Evolutionary conservation across 306 rosid genomes (phyloP).

Genomic region (Cucurbita pepo): DNA sequence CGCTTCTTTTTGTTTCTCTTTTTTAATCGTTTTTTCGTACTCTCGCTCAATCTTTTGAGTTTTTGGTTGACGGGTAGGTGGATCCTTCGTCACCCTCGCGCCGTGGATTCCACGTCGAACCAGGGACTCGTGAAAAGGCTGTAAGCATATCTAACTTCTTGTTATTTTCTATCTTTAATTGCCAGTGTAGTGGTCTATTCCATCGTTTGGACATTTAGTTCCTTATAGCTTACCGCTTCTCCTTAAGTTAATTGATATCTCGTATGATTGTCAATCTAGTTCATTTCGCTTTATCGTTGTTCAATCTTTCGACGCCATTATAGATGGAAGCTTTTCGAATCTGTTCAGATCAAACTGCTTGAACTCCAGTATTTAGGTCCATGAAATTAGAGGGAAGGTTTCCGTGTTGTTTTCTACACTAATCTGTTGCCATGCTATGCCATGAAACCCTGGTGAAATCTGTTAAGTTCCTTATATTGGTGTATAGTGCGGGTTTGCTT

Average conservation of each 20-base stretch:
- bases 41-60: background rate
- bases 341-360: conserved; percentile 3
- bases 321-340: background rate
- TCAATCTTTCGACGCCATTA: background rate
- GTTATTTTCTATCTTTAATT: background rate
- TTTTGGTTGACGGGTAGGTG: conserved; percentile 20
- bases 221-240: background rate
- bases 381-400: background rate
- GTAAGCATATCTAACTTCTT: conserved; percentile 26
- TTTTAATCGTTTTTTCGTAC: background rate
- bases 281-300: background rate
- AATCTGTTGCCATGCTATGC: background rate
- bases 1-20: background rate
- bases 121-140: conserved; percentile 77
- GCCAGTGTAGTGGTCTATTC: background rate
- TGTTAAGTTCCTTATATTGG: too few relatives aligned
- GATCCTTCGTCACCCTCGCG: conserved; percentile 32
- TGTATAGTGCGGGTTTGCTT: background rate
- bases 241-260: background rate
- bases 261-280: background rate
- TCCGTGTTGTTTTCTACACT: background rate
- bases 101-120: conserved; percentile 61
- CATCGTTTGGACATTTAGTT: background rate
- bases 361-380: background rate
- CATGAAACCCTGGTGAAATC: background rate